Conservation (phyloP, 2,329 filamentous ascomycete species). For the Penicillium sp. region DNA sequence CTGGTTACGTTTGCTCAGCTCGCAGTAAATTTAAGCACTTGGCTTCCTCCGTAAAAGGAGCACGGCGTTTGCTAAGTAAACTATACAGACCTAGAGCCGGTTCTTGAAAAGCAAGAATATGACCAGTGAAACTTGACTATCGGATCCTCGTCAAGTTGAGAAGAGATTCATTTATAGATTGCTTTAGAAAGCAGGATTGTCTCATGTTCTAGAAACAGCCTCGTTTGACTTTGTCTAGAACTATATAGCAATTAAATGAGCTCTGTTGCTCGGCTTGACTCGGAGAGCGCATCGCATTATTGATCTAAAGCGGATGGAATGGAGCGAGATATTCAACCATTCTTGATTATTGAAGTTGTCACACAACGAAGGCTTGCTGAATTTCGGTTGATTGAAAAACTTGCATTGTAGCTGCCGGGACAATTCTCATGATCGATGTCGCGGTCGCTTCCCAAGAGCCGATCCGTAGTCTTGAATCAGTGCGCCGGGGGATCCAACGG, state of each 20-base stretch:
- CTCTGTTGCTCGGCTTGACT: background rate
- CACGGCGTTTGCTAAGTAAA: background rate
- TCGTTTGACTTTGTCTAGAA: constrained; percentile 2
- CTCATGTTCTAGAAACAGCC: background rate
- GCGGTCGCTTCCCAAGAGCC: background rate
- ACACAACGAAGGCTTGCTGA: background rate
- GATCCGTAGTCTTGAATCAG: background rate
- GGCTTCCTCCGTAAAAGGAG: background rate
- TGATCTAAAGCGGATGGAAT: constrained; percentile 4
- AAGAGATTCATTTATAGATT: background rate
- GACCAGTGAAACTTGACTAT: background rate
- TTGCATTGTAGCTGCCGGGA: background rate
- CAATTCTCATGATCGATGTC: background rate
- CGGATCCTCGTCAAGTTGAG: background rate
- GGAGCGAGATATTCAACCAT: background rate
- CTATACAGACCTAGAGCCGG: background rate
- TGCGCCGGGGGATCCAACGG: background rate
- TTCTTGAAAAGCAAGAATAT: background rate
- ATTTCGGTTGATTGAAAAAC: constrained; percentile 3
- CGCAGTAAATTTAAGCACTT: background rate
- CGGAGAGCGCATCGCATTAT: background rate
- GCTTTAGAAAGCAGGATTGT: background rate
- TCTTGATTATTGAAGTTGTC: background rate
- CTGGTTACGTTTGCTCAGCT: background rate
- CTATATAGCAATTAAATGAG: background rate